These are phyloP conservation scores for Boletus huronensis DNA, from an alignment of 768 basidiomycete species.

Conservation along the genomic window DNA sequence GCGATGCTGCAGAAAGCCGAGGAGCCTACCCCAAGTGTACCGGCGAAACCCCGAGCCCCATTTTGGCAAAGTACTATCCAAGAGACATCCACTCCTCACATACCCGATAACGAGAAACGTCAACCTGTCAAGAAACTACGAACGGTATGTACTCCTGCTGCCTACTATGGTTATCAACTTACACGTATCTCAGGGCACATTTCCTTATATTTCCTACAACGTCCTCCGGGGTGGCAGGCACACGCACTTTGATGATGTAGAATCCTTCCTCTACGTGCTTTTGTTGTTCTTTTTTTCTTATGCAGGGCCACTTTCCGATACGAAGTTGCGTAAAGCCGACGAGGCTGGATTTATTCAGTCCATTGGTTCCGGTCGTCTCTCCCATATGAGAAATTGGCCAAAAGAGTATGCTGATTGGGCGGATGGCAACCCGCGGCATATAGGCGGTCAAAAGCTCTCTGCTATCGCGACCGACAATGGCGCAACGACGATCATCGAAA, in stretches of 20 bases:
- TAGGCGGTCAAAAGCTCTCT: too few relatives aligned
- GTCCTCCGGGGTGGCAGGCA: background rate
- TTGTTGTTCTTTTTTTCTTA: background rate
- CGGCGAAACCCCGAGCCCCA: too few relatives aligned
- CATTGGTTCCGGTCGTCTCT: background rate
- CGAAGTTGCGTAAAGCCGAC: background rate
- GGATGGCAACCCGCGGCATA: background rate
- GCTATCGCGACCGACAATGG: too few relatives aligned
- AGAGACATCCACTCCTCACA: background rate
- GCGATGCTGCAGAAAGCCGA: background rate
- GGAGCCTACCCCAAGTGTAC: too few relatives aligned
- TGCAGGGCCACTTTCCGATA: background rate
- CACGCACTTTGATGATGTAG: background rate
- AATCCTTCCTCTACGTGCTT: constrained; percentile 2
- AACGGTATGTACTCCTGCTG: background rate
- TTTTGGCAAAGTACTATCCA: too few relatives aligned
- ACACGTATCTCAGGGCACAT: background rate
- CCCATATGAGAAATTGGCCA: background rate
- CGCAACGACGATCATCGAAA: too few relatives aligned
- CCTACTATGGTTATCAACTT: background rate
- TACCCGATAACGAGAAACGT: background rate
- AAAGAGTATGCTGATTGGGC: background rate
- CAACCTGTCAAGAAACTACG: background rate
- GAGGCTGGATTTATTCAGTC: background rate
- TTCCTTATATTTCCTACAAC: background rate